Conservation (phyloP, 805 yeast species). For the Myxozyma neotropica region DNA sequence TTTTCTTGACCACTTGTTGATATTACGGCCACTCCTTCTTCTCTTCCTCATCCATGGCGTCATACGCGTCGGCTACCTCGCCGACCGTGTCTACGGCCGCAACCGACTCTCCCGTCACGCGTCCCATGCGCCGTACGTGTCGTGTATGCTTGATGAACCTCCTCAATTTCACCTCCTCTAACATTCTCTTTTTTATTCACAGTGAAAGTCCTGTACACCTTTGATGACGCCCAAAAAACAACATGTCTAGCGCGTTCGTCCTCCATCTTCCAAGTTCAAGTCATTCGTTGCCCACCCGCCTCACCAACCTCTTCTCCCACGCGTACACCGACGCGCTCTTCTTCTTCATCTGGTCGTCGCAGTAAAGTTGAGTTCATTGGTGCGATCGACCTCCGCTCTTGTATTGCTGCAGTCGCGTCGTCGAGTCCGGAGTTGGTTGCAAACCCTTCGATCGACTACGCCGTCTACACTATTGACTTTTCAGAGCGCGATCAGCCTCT, state of each 20-base stretch:
- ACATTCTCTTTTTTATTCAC: background rate
- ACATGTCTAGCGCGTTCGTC: slow-evolving; percentile 43
- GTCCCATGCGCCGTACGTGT: slow-evolving; percentile 26
- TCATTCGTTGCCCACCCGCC: slow-evolving; percentile 29
- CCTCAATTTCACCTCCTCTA: background rate
- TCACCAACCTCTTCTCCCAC: slow-evolving; percentile 10
- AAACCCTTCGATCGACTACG: slow-evolving; percentile 42
- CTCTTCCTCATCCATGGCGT: background rate
- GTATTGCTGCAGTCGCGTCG: slow-evolving; percentile 42
- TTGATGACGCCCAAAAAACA: slow-evolving; percentile 41
- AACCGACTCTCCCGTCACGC: slow-evolving; percentile 15
- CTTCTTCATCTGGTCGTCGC: background rate
- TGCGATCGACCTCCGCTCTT: slow-evolving; percentile 40
- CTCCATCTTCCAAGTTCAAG: slow-evolving; percentile 34
- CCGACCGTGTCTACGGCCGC: slow-evolving; percentile 1
- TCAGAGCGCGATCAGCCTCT: slow-evolving; percentile 45
- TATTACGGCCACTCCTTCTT: background rate
- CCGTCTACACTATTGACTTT: slow-evolving; percentile 47
- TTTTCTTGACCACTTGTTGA: background rate
- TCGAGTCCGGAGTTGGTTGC: slow-evolving; percentile 45
- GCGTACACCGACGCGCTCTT: slow-evolving; percentile 6
- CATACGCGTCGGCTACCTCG: slow-evolving; percentile 12
- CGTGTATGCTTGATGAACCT: too few relatives aligned
- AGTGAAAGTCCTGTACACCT: slow-evolving; percentile 46
- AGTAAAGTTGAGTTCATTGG: slow-evolving; percentile 37